Base-by-base conservation (phyloP, 495 filamentous ascomycete species). In the Daldinia childiae region DNA sequence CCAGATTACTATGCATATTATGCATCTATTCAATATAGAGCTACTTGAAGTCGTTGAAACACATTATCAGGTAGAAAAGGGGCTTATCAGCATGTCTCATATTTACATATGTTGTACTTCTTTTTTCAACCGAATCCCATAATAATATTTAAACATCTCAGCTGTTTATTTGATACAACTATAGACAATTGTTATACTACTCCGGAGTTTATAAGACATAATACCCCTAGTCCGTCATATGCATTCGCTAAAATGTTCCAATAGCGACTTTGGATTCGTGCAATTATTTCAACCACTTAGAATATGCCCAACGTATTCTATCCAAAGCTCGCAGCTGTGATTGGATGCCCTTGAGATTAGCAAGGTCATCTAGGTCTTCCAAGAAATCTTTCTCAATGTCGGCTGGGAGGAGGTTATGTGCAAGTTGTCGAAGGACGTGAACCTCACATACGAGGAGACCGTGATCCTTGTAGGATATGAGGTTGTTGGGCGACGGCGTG, bases 361-460 rank as follows among this genome's bases (percentile, higher is more conserved):
- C 87, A 39, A 99, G 82, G 56, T 97, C 94, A 34, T 90, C 86
- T 27, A 95, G 78, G 75, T 99, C 95, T 77, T 95, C 91, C 32
- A 91, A 78, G 75, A 99, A 97, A 69, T 96, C 93, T 57, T 87
- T 87, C 71, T 90, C 86, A 24, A 97, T 86, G 21, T 90, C 83
- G 3, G 86, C 84, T 7, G 92, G 92, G 32, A 97, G 82, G 30
- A 91, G 78, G 11, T 74, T 78, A 59, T 82, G 82, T 0, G 92
- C 91, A 30, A 89, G 85, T 67, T 86, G 84, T 36, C 92, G 88
- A 15, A 99, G 80, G 32, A 91, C 83, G 62, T 97, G 92, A 6
- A 93, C 89, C 69, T 99, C 94, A 79, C 92, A 97, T 24, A 99
- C 83, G 34, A 98, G 83, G 34, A 97, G 85, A 29, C 95, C 95